Evolutionary conservation across 495 filamentous ascomycete species (phyloP), one percentile per base, ranked within the genome.

Genomic region (Pyrenula massariospora): DNA sequence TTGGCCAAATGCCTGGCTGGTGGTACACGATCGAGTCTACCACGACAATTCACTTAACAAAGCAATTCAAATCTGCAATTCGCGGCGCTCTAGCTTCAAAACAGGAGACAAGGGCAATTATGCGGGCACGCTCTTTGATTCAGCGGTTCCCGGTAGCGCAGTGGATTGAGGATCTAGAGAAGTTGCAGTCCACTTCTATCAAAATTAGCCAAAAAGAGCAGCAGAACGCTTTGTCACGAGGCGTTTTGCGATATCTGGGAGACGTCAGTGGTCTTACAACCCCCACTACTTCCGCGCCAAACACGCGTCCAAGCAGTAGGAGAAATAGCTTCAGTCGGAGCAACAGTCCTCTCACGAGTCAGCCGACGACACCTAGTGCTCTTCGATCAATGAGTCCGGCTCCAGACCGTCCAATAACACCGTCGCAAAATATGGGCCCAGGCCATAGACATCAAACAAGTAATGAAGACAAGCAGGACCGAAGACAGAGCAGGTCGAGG

Each of bases 1-100:
- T 87, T 23, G 84, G 84, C 10, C 79, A 84, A 54, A 86, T 86
- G 82, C 84, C 84, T 3, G 84, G 84, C 15, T 86, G 81, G 75
- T 86, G 83, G 83, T 85, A 77, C 62, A 84, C 81, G 2, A 74
- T 86, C 50, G 82, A 85, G 65, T 81, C 77, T 0, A 81, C 70
- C 48, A 77, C 77, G 2, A 77, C 80, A 0, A 75, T 74, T 24
- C 84, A 87, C 72, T 64, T 86, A 21, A 68, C 85, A 54, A 75
- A 77, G 25, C 84, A 87, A 65, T 81, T 87, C 63, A 81, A 74
- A 57, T 70, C 69, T 48, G 80, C 84, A 12, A 82, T 86, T 56
- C 64, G 76, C 1, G 77, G 73, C 3, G 84, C 84, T 0, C 66
- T 87, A 50, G 74, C 76, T 12, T 84, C 82, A 22, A 72, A 76